These are phyloP conservation scores for Opeltia flavorubescens DNA, from an alignment of 495 filamentous ascomycete genomes.

Conservation along the genomic window DNA sequence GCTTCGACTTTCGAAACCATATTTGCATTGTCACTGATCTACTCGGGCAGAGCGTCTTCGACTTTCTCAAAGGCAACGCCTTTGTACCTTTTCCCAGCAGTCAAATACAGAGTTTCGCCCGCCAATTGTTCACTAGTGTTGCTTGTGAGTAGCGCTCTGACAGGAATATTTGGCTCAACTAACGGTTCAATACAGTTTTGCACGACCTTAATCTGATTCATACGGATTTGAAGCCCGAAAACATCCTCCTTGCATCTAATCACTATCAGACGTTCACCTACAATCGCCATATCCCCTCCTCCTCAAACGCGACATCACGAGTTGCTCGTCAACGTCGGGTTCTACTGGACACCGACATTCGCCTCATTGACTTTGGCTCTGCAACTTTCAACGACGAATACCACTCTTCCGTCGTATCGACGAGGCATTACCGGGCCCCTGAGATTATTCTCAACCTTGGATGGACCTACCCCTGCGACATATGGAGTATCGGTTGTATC, in stretches of 20 bases:
- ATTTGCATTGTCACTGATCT: constrained; percentile 99
- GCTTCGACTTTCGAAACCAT: constrained; percentile 94
- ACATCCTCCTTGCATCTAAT: constrained; percentile 85
- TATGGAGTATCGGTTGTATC: constrained; percentile 99
- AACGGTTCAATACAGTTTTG: constrained; percentile 48
- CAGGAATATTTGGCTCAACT: constrained; percentile 5
- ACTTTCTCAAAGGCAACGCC: constrained; percentile 87
- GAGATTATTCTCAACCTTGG: constrained; percentile 95
- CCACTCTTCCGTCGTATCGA: constrained; percentile 93
- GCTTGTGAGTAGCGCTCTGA: constrained; percentile 55
- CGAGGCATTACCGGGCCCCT: constrained; percentile 87
- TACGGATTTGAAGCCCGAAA: constrained; percentile 95
- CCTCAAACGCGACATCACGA: constrained; percentile 60
- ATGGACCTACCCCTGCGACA: constrained; percentile 96
- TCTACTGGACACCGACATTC: constrained; percentile 87
- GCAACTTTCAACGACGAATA: constrained; percentile 98
- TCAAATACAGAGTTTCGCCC: constrained; percentile 92
- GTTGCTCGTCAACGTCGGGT: constrained; percentile 76
- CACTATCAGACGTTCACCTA: constrained; percentile 94
- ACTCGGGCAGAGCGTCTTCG: constrained; percentile 91
- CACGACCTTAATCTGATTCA: constrained; percentile 97
- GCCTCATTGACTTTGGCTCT: constrained; percentile 93
- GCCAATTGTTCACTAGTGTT: constrained; percentile 93
- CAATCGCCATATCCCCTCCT: constrained; percentile 85
- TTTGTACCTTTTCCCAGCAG: constrained; percentile 99